Conservation (phyloP, 306 rosid genomes). For the Biancaea sappan region DNA sequence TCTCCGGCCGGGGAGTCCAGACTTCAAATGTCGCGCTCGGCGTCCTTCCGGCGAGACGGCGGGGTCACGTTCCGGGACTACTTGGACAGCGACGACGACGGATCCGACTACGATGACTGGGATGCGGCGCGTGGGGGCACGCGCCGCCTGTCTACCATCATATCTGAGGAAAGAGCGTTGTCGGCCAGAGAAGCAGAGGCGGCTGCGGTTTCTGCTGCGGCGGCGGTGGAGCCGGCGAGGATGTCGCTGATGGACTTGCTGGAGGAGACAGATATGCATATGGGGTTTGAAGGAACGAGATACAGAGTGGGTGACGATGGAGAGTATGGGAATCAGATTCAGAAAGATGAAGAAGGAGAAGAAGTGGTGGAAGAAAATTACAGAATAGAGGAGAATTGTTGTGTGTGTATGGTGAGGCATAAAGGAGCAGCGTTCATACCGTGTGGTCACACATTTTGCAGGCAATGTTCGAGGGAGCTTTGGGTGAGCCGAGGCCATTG, state of each 20-base stretch:
- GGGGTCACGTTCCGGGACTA: conserved; percentile 31
- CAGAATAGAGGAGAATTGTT: conserved; percentile 56
- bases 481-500: conserved; percentile 81
- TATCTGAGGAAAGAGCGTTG: conserved; percentile 38
- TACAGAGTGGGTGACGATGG: conserved; percentile 53
- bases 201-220: conserved; percentile 38
- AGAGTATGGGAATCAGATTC: conserved; percentile 12
- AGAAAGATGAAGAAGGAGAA: conserved; percentile 31
- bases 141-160: background rate
- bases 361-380: background rate
- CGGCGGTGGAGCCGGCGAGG: conserved; percentile 39
- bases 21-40: conserved; percentile 41
- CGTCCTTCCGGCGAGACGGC: conserved; percentile 32
- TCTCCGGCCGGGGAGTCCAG: conserved; percentile 12
- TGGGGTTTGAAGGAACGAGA: conserved; percentile 62
- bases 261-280: conserved; percentile 71
- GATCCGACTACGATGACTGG: conserved; percentile 8
- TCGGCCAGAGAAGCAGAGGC: conserved; percentile 48
- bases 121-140: conserved; percentile 9
- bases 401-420: conserved; percentile 94
- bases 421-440: conserved; percentile 80
- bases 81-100: conserved; percentile 28
- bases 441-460: conserved; percentile 92
- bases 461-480: conserved; percentile 79
- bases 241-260: conserved; percentile 90